phyloP scores from a whole-genome alignment of 1,139 yeast genomes.

The Pichia sp. region DNA sequence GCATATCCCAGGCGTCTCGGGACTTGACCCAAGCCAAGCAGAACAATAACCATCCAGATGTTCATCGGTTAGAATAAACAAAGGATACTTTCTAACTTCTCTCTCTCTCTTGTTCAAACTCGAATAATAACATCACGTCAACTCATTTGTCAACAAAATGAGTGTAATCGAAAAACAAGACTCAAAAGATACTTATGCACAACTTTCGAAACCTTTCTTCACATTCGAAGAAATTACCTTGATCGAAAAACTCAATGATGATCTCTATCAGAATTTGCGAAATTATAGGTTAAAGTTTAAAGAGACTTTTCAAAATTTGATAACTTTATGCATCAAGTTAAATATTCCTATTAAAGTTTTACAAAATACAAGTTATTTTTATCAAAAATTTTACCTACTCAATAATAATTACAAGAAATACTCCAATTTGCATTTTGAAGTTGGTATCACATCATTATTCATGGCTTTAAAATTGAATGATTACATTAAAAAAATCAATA shows the following conservation, averaged over 20 bases:
- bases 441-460: slow-evolving; percentile 68
- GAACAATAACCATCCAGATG: no score
- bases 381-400: slow-evolving; percentile 63
- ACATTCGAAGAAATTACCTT: slow-evolving; percentile 50
- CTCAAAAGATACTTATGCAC: slow-evolving; percentile 23
- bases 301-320: slow-evolving; percentile 47
- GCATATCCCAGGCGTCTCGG: no score
- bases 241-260: slow-evolving; percentile 45
- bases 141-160: no score
- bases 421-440: slow-evolving; percentile 36
- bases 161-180: not conserved
- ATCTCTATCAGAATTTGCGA: slow-evolving; percentile 29
- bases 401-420: slow-evolving; percentile 42
- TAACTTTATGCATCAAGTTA: slow-evolving; percentile 44
- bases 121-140: no score
- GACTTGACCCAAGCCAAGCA: no score
- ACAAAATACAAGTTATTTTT: slow-evolving; percentile 62
- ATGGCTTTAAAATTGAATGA: slow-evolving; percentile 83
- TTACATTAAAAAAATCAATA: slow-evolving; percentile 72
- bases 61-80: no score
- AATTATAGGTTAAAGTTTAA: slow-evolving; percentile 42
- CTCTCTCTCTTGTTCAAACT: no score
- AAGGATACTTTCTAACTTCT: no score
- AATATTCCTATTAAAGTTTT: slow-evolving; percentile 62
- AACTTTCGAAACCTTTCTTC: slow-evolving; percentile 60